Evolutionary conservation across 495 filamentous ascomycete species (phyloP).

Genomic region (Penicillium lividum): DNA sequence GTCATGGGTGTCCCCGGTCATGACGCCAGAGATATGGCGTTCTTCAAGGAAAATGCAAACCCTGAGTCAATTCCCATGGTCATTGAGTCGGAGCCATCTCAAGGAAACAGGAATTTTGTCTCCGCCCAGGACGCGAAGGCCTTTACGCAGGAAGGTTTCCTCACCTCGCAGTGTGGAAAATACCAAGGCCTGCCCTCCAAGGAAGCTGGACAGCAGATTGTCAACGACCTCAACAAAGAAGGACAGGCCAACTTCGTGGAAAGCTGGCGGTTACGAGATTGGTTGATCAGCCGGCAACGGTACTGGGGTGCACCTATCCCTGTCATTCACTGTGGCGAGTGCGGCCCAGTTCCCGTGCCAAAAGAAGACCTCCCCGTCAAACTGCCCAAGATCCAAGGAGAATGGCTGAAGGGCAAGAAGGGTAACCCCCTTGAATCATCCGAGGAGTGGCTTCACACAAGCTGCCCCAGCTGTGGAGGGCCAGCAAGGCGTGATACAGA

Average conservation of each 20-base stretch:
- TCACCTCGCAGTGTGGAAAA: conserved; percentile 44
- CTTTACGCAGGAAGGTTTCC: conserved; percentile 47
- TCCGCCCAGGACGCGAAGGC: conserved; percentile 39
- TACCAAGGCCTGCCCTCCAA: conserved; percentile 58
- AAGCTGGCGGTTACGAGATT: conserved; percentile 79
- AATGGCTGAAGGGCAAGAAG: conserved; percentile 66
- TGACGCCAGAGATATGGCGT: conserved; percentile 72
- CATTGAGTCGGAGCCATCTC: conserved; percentile 35
- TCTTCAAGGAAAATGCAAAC: conserved; percentile 71
- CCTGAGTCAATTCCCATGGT: conserved; percentile 53
- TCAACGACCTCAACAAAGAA: conserved; percentile 52
- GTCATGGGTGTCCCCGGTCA: conserved; percentile 93
- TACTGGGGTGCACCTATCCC: conserved; percentile 93
- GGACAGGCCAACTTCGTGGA: conserved; percentile 59
- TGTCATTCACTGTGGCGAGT: conserved; percentile 77
- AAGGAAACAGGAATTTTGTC: conserved; percentile 30
- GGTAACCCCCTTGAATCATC: conserved; percentile 76
- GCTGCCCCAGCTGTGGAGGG: conserved; percentile 71
- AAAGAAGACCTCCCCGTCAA: conserved; percentile 72
- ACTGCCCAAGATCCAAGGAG: conserved; percentile 67
- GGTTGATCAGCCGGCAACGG: conserved; percentile 83
- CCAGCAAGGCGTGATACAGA: conserved; percentile 82
- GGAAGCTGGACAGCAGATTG: conserved; percentile 61
- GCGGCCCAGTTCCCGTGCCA: conserved; percentile 79
- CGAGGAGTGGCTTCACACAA: conserved; percentile 71